Evolutionary conservation across 192 early-diverging fungal species (phyloP), one percentile per base, ranked within the genome.

Genomic region (Gaertneriomyces sp.): DNA sequence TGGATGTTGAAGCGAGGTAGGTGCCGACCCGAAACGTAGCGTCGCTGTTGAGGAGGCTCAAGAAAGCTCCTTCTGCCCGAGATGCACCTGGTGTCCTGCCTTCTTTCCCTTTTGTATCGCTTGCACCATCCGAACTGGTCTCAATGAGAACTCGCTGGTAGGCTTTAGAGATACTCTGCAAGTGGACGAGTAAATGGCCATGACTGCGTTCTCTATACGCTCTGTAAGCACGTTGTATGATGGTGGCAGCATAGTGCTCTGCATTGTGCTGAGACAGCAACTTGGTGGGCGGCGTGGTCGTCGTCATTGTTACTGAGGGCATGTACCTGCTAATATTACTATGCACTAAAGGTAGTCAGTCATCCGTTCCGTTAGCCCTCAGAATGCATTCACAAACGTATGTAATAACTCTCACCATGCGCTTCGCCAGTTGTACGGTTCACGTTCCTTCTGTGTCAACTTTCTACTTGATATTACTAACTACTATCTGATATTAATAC

Each of bases 31-130:
- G 41, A 68, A 74, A 79, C 0, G 81, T 81, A 55, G 70, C 60
- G 19, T 79, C 75, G 16, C 66, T 65, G 61, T 81, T 83, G 54
- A 83, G 67, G 40, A 74, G 45, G 14, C 71, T 61, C 78, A 83
- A 78, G 53, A 83, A 83, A 7, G 75, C 64, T 3, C 77, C 50
- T 62, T 82, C 81, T 4, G 43, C 64, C 4, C 5, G 5, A 4
- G 75, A 71, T 42, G 78, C 73, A 17, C 45, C 51, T 14, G 47
- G 39, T 60, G 55, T 62, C 43, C 43, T 52, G 16, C 46, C 43
- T 50, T 64, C 14, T 4, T 56, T 55, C 3, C 25, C 25, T 2
- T 33, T 33, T 33, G 2, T 2, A 2, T 33, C 25, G 25, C 25
- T 33, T 33, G 25, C 25, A 33, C 25, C 25, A 33, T 33, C 25